These are phyloP conservation scores for Saccharomyces hybrid DNA, from an alignment of 1,139 yeast species.

Conservation along the genomic window DNA sequence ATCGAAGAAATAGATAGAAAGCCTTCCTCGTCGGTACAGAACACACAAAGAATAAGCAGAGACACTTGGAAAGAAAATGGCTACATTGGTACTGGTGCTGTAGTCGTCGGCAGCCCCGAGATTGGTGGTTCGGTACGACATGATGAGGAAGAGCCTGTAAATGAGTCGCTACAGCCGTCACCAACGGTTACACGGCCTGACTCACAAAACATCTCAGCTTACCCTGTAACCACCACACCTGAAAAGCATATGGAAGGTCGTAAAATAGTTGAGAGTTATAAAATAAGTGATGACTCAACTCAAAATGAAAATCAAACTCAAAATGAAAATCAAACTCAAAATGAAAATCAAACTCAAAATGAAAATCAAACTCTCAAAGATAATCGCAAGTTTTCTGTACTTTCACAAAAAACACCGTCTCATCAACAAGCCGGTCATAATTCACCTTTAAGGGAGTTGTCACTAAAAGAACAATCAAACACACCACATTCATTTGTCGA, in stretches of 20 bases:
- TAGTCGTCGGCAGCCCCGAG: not conserved
- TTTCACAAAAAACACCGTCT: not conserved
- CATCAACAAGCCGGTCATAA: not conserved
- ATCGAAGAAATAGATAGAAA: not conserved
- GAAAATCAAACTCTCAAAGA: not conserved
- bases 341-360: not conserved
- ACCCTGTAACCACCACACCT: not conserved
- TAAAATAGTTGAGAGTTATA: not conserved
- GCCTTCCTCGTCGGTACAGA: no score
- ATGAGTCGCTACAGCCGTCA: not conserved
- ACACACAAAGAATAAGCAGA: not conserved
- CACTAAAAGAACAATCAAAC: constrained; percentile 4
- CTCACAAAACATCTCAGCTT: not conserved
- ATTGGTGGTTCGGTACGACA: not conserved
- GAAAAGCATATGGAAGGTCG: not conserved
- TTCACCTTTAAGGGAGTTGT: not conserved
- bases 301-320: not conserved
- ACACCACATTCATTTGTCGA: constrained; percentile 19
- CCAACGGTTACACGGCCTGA: not conserved
- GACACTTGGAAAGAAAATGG: not conserved
- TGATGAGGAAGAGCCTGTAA: not conserved
- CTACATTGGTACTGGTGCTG: not conserved
- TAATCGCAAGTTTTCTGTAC: not conserved
- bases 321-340: no score
- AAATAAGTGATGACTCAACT: not conserved